Percentiles rank a stretch among this genome's conserved stretches.
Conservation (phyloP, 129 eudicot species). For the Flaveria linearis region DNA sequence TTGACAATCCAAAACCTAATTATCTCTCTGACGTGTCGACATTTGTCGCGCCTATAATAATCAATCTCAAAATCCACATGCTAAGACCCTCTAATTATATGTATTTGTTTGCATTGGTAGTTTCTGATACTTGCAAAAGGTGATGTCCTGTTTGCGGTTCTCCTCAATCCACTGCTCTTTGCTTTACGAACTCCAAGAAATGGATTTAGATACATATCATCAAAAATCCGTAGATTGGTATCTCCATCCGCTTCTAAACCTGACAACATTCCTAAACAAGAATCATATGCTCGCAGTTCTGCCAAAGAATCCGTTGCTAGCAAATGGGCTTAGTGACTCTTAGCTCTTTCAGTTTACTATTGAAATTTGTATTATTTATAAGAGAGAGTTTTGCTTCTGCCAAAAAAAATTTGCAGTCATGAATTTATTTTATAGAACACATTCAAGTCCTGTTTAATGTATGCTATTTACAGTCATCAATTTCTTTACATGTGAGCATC, state of each 20-base stretch:
- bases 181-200: slow-evolving; percentile 58
- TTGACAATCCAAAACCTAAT: background rate
- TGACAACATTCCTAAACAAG: slow-evolving; percentile 30
- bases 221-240: slow-evolving; percentile 42
- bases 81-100: background rate
- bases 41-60: background rate
- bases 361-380: background rate
- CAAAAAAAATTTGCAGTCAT: background rate
- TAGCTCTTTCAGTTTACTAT: slow-evolving; percentile 10
- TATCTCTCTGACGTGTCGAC: too few relatives aligned
- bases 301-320: slow-evolving; percentile 72
- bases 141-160: slow-evolving; percentile 66
- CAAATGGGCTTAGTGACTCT: slow-evolving; percentile 78
- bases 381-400: background rate
- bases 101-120: slow-evolving; percentile 36
- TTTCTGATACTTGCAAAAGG: slow-evolving; percentile 72
- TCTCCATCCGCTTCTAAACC: slow-evolving; percentile 36
- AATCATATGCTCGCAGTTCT: slow-evolving; percentile 43
- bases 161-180: slow-evolving; percentile 67
- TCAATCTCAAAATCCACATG: background rate
- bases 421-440: background rate
- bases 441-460: background rate
- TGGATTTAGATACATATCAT: slow-evolving; percentile 48
- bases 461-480: background rate
- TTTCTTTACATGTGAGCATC: too few relatives aligned